phyloP scores from a whole-genome alignment of 1,284 basidiomycete genomes.

The Vanrija sp. region DNA sequence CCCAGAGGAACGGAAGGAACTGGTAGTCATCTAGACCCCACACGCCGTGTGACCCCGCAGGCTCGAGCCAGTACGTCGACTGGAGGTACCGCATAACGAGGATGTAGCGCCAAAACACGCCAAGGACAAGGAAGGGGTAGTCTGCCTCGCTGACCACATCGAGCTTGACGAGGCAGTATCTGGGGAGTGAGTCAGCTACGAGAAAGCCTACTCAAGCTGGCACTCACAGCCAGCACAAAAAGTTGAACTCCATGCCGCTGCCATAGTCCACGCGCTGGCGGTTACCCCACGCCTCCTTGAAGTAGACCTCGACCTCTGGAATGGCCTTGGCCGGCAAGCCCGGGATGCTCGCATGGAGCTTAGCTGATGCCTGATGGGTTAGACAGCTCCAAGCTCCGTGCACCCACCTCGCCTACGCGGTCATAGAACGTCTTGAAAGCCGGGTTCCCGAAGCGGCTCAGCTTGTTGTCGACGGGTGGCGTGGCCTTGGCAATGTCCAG shows the following conservation, averaged over 20 bases:
- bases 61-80: slow-evolving; percentile 95
- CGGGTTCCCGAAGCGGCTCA: slow-evolving; percentile 94
- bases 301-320: slow-evolving; percentile 71
- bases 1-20: slow-evolving; percentile 91
- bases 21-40: slow-evolving; percentile 99
- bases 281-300: slow-evolving; percentile 88
- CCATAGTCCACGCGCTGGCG: slow-evolving; percentile 93
- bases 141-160: slow-evolving; percentile 66
- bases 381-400: background rate
- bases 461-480: slow-evolving; percentile 84
- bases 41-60: slow-evolving; percentile 94
- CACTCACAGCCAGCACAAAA: slow-evolving; percentile 90
- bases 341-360: slow-evolving; percentile 57
- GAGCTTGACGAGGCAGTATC: slow-evolving; percentile 75
- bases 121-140: slow-evolving; percentile 71
- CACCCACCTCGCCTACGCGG: slow-evolving; percentile 63
- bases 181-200: slow-evolving; percentile 38
- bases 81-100: slow-evolving; percentile 85
- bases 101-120: slow-evolving; percentile 93
- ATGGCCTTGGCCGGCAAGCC: slow-evolving; percentile 59
- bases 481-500: slow-evolving; percentile 64
- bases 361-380: slow-evolving; percentile 22
- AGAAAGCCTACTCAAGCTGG: background rate
- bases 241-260: slow-evolving; percentile 98
- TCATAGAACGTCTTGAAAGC: slow-evolving; percentile 92